These are phyloP conservation scores for Aspergillus sp. DNA, from an alignment of 2,329 filamentous ascomycete species.

Conservation along the genomic window DNA sequence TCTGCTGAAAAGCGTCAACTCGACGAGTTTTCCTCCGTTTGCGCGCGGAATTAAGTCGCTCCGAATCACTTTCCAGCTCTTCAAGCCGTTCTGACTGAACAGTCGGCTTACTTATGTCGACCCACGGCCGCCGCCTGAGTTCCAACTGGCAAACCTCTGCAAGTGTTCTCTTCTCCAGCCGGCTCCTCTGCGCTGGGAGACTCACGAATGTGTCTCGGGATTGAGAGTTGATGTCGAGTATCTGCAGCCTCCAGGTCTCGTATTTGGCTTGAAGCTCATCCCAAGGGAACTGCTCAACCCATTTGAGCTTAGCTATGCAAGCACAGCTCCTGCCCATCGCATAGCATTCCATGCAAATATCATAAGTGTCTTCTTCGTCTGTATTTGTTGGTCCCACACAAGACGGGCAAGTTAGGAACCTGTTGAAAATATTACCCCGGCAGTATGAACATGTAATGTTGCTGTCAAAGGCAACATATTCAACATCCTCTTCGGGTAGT, in stretches of 20 bases:
- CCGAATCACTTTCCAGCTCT: constrained; percentile 49
- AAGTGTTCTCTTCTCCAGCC: constrained; percentile 72
- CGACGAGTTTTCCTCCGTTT: constrained; percentile 62
- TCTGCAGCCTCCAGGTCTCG: constrained; percentile 77
- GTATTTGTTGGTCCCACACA: constrained; percentile 69
- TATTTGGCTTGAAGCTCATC: constrained; percentile 73
- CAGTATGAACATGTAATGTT: constrained; percentile 96
- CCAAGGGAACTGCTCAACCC: constrained; percentile 95
- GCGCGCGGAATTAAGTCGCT: constrained; percentile 62
- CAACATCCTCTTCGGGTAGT: constrained; percentile 62
- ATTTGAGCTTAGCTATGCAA: constrained; percentile 80
- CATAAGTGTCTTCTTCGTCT: constrained; percentile 82
- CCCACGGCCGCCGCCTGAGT: constrained; percentile 74
- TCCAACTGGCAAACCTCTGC: constrained; percentile 95
- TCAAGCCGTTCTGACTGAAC: constrained; percentile 26
- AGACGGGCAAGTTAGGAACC: constrained; percentile 87
- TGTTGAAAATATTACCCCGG: constrained; percentile 93
- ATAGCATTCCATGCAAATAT: constrained; percentile 98
- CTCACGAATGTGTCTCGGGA: constrained; percentile 61
- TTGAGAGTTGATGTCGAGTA: constrained; percentile 71
- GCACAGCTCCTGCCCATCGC: constrained; percentile 93
- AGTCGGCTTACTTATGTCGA: constrained; percentile 70
- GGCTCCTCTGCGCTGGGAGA: constrained; percentile 68
- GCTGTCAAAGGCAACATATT: constrained; percentile 80
- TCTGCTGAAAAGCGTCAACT: constrained; percentile 53